A percentile compares a stretch with the other conserved stretches of the same genome.
phyloP scores from a whole-genome alignment of 441 rosid genomes.

The Omphalea diandra region DNA sequence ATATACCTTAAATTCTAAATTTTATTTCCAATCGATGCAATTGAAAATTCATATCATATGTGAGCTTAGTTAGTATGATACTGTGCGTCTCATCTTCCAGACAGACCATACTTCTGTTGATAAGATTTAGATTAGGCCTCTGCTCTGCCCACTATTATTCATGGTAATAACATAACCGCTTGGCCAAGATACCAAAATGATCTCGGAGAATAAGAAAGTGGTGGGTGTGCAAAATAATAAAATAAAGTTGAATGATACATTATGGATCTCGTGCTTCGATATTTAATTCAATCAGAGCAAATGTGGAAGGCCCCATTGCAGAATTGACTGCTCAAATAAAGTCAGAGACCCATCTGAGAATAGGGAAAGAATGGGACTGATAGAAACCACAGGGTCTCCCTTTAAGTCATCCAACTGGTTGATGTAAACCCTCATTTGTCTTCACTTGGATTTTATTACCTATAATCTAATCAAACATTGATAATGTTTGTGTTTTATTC shows the following conservation, averaged over 20 bases:
- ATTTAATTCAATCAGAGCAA: neutral
- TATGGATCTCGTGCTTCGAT: slow-evolving; percentile 17
- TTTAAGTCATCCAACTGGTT: slow-evolving; percentile 12
- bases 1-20: no score
- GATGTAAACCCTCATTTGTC: slow-evolving; percentile 8
- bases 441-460: slow-evolving; percentile 11
- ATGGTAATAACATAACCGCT: no score
- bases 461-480: neutral
- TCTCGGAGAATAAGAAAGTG: neutral
- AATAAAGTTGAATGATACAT: neutral
- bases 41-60: no score
- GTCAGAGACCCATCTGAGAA: neutral
- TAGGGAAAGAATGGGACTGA: neutral
- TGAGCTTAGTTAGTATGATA: no score
- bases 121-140: neutral
- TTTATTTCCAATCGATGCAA: no score
- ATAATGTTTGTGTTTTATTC: slow-evolving; percentile 6
- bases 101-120: no score
- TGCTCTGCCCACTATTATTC: no score
- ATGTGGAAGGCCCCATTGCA: neutral
- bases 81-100: no score
- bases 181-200: neutral
- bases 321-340: slow-evolving; percentile 11
- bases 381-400: neutral
- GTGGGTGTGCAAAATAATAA: neutral